Evolutionary conservation across 805 yeast species (phyloP).

Genomic region (Saturnispora diversa): DNA sequence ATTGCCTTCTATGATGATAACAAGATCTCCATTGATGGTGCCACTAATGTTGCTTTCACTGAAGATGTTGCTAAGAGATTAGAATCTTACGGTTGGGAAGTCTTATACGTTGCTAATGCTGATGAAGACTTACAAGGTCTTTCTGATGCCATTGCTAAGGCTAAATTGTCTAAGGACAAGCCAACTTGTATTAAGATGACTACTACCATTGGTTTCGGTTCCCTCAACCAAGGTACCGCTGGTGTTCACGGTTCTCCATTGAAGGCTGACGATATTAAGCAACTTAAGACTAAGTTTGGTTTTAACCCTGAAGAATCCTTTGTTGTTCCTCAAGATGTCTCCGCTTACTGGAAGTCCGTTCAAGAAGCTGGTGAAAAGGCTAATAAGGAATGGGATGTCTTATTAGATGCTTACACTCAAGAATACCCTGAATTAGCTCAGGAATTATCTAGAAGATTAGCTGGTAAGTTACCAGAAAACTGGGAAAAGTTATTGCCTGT

Average conservation of each 20-base stretch:
- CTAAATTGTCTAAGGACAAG: slow-evolving; percentile 68
- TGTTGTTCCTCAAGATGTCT: slow-evolving; percentile 75
- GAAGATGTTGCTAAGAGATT: slow-evolving; percentile 83
- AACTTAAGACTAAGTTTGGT: slow-evolving; percentile 75
- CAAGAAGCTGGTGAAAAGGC: slow-evolving; percentile 55
- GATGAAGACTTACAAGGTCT: slow-evolving; percentile 70
- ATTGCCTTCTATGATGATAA: slow-evolving; percentile 95
- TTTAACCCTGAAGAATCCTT: slow-evolving; percentile 81
- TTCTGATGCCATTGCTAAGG: slow-evolving; percentile 63
- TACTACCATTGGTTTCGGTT: slow-evolving; percentile 94
- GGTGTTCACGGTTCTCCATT: slow-evolving; percentile 95
- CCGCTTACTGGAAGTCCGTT: slow-evolving; percentile 54
- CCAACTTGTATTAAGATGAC: slow-evolving; percentile 85
- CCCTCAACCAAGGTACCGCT: slow-evolving; percentile 75
- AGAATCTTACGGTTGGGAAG: slow-evolving; percentile 93
- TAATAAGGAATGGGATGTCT: slow-evolving; percentile 68
- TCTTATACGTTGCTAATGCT: slow-evolving; percentile 68
- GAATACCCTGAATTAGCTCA: slow-evolving; percentile 74
- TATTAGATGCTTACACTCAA: slow-evolving; percentile 51
- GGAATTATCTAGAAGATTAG: slow-evolving; percentile 72
- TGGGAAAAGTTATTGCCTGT: slow-evolving; percentile 76
- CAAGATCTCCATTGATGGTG: slow-evolving; percentile 94
- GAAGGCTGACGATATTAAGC: slow-evolving; percentile 85
- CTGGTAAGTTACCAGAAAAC: slow-evolving; percentile 67
- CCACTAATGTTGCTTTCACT: slow-evolving; percentile 81